A percentile compares a stretch with the other conserved stretches of the same genome.
Conservation (phyloP, 345 rosid genomes). For the Eucalyptus pumila region DNA sequence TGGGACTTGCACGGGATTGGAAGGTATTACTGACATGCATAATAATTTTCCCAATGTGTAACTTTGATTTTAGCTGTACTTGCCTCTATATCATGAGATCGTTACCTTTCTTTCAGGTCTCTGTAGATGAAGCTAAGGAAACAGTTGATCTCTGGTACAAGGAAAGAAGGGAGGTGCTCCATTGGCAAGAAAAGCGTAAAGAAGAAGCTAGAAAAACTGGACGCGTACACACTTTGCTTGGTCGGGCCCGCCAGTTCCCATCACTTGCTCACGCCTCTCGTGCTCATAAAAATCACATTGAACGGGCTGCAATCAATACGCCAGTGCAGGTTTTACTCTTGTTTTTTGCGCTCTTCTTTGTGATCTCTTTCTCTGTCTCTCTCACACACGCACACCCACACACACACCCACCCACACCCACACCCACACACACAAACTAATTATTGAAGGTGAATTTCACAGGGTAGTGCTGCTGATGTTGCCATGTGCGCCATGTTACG, state of each 20-base stretch:
- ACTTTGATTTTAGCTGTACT: not conserved
- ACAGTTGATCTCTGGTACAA: slow-evolving; percentile 93
- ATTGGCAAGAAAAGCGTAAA: slow-evolving; percentile 76
- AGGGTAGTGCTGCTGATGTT: slow-evolving; percentile 99
- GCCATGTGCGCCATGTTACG: slow-evolving; percentile 96
- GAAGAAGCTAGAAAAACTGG: slow-evolving; percentile 38
- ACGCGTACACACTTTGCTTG: slow-evolving; percentile 60
- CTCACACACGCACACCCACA: not conserved
- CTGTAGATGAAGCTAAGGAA: slow-evolving; percentile 61
- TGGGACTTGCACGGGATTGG: slow-evolving; percentile 91
- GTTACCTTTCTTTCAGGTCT: slow-evolving; percentile 33
- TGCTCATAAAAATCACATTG: slow-evolving; percentile 48
- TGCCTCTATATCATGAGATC: not conserved
- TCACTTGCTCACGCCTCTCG: slow-evolving; percentile 7
- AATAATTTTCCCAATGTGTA: not conserved
- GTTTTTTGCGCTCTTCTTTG: not conserved
- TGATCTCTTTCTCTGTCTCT: not conserved
- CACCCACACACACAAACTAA: not conserved
- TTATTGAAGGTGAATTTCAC: not conserved
- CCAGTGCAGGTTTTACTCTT: slow-evolving; percentile 72
- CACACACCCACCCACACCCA: too few relatives aligned
- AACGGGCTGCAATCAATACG: slow-evolving; percentile 88
- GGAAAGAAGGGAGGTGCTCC: slow-evolving; percentile 76
- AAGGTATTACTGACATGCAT: slow-evolving; percentile 34
- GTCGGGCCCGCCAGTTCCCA: slow-evolving; percentile 75